Conservation (phyloP, 768 basidiomycete species). For the Russula sp. region DNA sequence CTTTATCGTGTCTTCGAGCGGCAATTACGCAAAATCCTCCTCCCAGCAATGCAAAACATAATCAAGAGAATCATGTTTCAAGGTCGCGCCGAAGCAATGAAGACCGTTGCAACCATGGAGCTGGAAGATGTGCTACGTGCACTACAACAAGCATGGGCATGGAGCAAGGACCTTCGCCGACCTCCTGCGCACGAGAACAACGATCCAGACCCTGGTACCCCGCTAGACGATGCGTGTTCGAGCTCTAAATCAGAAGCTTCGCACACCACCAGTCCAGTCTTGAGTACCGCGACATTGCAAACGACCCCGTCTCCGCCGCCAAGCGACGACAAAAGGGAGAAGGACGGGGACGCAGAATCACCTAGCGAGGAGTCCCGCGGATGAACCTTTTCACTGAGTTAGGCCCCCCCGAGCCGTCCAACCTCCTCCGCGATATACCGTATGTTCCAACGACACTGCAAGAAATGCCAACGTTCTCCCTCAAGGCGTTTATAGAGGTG, state of each 20-base stretch:
- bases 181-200: conserved; percentile 18
- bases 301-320: conserved; percentile 80
- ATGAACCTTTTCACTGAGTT: conserved; percentile 42
- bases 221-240: conserved; percentile 46
- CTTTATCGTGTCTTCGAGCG: conserved; percentile 56
- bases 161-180: conserved; percentile 71
- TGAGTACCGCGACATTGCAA: conserved; percentile 69
- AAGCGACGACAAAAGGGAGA: conserved; percentile 40
- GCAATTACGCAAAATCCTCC: conserved; percentile 57
- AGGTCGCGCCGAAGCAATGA: conserved; percentile 55
- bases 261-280: conserved; percentile 65
- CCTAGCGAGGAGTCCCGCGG: conserved; percentile 33
- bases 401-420: conserved; percentile 62
- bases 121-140: conserved; percentile 58
- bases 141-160: conserved; percentile 57
- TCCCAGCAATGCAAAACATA: conserved; percentile 66
- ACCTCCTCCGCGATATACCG: conserved; percentile 63
- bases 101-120: conserved; percentile 53
- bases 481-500: conserved; percentile 53
- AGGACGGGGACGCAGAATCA: conserved; percentile 36
- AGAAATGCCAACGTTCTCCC: conserved; percentile 41
- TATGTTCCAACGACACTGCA: conserved; percentile 61
- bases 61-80: conserved; percentile 65
- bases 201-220: conserved; percentile 27
- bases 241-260: conserved; percentile 52